Evolutionary conservation across 1,139 yeast genomes (phyloP), one percentile per base, ranked within the genome.

Genomic region (Candida tetrigidarum): DNA sequence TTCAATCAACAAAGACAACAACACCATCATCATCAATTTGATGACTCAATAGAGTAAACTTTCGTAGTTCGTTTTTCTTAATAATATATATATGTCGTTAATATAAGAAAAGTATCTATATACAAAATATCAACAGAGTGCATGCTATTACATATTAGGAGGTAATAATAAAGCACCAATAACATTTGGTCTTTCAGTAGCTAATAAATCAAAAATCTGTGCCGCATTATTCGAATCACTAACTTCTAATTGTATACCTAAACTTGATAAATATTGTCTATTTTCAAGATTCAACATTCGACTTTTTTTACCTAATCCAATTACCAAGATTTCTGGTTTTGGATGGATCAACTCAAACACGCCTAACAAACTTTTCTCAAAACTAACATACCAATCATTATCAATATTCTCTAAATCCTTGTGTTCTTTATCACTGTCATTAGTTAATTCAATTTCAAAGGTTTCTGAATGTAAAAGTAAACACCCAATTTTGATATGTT

Each of bases 131-230:
- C 16, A 12, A 28, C 8, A 15, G 8, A 12, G n/a, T n/a, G n/a
- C n/a, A n/a, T n/a, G n/a, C n/a, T 5, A 8, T 19, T 60, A 84
- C 41, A 83, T 63, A 56, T 84, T 81, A 1, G 92, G 91, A 8
- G 95, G 95, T 30, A 88, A 64, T 43, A 87, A 64, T 29, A 87
- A 65, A 0, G 87, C 93, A 1, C 84, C 90, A 22, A 88, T 81
- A 23, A 80, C 82, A 25, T 75, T 71, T 0, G 95, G 91, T 51
- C 96, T 71, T 57, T 89, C 96, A 0, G 93, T 86, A 3, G 95
- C 90, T 48, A 88, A 66, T 41, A 88, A 65, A 56, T 88, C 95
- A 64, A 80, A 89, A 49, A 79, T 82, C 50, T 80, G 79, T 4
- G 89, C 93, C 0, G 91, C 89, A 54, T 81, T 81, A 50, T 64